Evolutionary conservation across 345 rosid species (phyloP).

Genomic region (Salix udensis): DNA sequence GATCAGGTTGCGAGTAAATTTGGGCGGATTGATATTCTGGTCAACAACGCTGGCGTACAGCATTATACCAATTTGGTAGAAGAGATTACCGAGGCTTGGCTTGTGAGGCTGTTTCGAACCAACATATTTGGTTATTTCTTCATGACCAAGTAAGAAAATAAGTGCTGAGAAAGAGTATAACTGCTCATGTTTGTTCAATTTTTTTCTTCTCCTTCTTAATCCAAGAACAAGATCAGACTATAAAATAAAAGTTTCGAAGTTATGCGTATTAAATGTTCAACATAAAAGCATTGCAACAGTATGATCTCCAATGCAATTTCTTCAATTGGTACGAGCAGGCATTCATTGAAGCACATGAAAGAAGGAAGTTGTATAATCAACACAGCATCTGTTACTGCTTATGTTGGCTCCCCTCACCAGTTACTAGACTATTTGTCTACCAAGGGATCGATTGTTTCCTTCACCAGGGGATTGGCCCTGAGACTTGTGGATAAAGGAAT

Average conservation of each 20-base stretch:
- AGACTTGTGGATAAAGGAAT: slow-evolving; percentile 57
- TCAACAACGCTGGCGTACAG: not conserved
- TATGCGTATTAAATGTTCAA: not conserved
- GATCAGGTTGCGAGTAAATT: not conserved
- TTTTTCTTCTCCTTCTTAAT: too few relatives aligned
- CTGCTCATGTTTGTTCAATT: too few relatives aligned
- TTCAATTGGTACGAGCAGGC: slow-evolving; percentile 29
- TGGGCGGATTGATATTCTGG: slow-evolving; percentile 10
- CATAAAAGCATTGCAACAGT: too few relatives aligned
- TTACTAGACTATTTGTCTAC: slow-evolving; percentile 69
- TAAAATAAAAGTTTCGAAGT: too few relatives aligned
- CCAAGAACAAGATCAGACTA: too few relatives aligned
- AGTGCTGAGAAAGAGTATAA: too few relatives aligned
- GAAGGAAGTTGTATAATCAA: slow-evolving; percentile 72
- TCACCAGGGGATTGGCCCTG: slow-evolving; percentile 67
- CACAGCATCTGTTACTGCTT: slow-evolving; percentile 65
- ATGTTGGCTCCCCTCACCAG: slow-evolving; percentile 40
- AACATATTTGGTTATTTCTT: slow-evolving; percentile 9
- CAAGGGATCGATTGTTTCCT: slow-evolving; percentile 73
- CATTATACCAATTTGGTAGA: not conserved
- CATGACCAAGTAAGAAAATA: not conserved
- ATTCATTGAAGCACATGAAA: slow-evolving; percentile 69
- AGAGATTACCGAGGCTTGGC: not conserved
- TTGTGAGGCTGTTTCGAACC: slow-evolving; percentile 8
- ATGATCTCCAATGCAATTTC: not conserved